A percentile compares a stretch with the other conserved stretches of the same genome.
phyloP scores from a whole-genome alignment of 2,329 filamentous ascomycete genomes.

The Pseudogymnoascus pannorum region DNA sequence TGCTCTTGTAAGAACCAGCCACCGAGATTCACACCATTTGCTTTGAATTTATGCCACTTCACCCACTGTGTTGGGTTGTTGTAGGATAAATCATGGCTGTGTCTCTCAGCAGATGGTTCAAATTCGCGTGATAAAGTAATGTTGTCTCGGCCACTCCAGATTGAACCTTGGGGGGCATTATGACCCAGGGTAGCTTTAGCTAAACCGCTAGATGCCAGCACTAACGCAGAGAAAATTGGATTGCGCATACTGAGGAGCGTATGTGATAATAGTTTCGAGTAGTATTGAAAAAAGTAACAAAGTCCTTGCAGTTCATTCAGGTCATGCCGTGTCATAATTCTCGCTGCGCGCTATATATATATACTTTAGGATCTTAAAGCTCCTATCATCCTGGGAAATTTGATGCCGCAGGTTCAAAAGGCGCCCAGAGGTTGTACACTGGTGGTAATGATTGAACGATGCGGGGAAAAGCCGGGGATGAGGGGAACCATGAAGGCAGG shows the following conservation, averaged over 20 bases:
- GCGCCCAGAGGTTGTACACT: neutral
- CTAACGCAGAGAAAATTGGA: neutral
- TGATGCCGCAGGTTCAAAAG: neutral
- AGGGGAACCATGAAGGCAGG: neutral
- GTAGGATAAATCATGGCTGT: neutral
- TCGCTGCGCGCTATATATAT: neutral
- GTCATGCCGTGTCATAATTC: neutral
- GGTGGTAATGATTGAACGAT: neutral
- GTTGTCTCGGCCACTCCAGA: neutral
- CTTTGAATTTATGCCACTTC: slow-evolving; percentile 20
- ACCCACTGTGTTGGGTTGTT: neutral
- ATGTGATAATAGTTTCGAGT: neutral
- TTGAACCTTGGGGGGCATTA: neutral
- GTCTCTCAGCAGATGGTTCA: neutral
- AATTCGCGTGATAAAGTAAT: neutral
- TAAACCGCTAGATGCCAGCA: neutral
- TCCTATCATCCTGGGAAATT: neutral
- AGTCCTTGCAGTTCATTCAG: neutral
- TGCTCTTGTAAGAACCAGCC: slow-evolving; percentile 31
- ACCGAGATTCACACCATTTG: slow-evolving; percentile 25
- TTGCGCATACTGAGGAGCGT: neutral
- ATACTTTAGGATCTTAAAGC: neutral
- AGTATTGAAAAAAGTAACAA: neutral
- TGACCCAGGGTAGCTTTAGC: neutral
- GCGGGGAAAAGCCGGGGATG: neutral